phyloP scores from a whole-genome alignment of 2,329 filamentous ascomycete species.

The Clonostachys solani region DNA sequence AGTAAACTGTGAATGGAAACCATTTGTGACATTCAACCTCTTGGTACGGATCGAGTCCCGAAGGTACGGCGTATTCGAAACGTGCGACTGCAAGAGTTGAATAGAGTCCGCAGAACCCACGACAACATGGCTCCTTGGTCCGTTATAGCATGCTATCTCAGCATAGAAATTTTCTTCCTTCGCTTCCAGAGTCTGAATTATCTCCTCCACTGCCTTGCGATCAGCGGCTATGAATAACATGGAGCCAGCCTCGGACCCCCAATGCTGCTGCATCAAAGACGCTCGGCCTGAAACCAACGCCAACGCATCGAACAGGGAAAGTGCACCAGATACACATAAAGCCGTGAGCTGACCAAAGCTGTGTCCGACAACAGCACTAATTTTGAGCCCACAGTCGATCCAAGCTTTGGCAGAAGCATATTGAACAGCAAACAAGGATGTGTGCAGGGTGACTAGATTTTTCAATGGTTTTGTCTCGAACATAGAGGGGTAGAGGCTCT shows the following conservation, averaged over 20 bases:
- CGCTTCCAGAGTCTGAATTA: too few species aligned
- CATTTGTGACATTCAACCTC: slow-evolving; percentile 4
- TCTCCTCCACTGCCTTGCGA: not conserved
- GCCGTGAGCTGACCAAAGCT: slow-evolving; percentile 33
- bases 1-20: slow-evolving; percentile 6
- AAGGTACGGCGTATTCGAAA: not conserved
- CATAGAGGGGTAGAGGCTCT: slow-evolving; percentile 1
- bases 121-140: slow-evolving; percentile 1
- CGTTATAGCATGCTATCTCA: slow-evolving; percentile 1
- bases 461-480: not conserved
- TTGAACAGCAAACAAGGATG: slow-evolving; percentile 5
- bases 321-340: slow-evolving; percentile 20
- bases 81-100: not conserved
- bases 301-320: slow-evolving; percentile 22
- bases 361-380: slow-evolving; percentile 19
- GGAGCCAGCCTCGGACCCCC: slow-evolving; percentile 23
- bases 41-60: not conserved
- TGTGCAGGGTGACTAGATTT: slow-evolving; percentile 1
- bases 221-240: slow-evolving; percentile 22
- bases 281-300: slow-evolving; percentile 22
- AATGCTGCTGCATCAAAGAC: slow-evolving; percentile 18
- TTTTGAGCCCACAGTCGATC: slow-evolving; percentile 6
- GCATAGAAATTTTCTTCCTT: not conserved
- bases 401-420: slow-evolving; percentile 7
- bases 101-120: not conserved